phyloP scores from a whole-genome alignment of 306 rosid genomes.

The Bauhinia variegata region DNA sequence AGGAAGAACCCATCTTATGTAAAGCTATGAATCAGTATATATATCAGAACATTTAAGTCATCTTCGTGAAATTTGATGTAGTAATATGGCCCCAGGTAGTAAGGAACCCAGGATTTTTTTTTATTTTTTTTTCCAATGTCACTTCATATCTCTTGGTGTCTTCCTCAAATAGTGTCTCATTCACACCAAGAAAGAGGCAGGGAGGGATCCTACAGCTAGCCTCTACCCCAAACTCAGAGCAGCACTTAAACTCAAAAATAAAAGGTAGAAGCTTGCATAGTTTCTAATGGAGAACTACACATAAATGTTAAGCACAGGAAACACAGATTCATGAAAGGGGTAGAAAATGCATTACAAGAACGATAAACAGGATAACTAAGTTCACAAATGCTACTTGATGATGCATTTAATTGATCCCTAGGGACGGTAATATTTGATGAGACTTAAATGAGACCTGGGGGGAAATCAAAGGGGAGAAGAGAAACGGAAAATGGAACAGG shows the following conservation, averaged over 20 bases:
- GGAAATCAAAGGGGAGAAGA: constrained; percentile 4
- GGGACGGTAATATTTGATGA: not conserved
- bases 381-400: not conserved
- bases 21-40: not conserved
- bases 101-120: too few relatives aligned
- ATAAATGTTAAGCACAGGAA: too few relatives aligned
- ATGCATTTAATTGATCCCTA: not conserved
- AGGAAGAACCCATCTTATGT: constrained; percentile 17
- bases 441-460: not conserved
- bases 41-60: not conserved
- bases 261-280: too few relatives aligned
- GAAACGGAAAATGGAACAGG: constrained; percentile 8
- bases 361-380: too few relatives aligned
- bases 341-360: too few relatives aligned
- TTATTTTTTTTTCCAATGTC: too few relatives aligned
- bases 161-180: too few relatives aligned
- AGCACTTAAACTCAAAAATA: not conserved
- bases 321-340: too few relatives aligned
- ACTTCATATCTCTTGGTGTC: too few relatives aligned
- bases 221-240: not conserved
- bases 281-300: too few relatives aligned
- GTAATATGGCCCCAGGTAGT: not conserved
- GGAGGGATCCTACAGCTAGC: not conserved
- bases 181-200: too few relatives aligned
- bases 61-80: not conserved